These are phyloP conservation scores for Eragrostis tef DNA, from an alignment of 202 grass and related monocot species.

Conservation along the genomic window DNA sequence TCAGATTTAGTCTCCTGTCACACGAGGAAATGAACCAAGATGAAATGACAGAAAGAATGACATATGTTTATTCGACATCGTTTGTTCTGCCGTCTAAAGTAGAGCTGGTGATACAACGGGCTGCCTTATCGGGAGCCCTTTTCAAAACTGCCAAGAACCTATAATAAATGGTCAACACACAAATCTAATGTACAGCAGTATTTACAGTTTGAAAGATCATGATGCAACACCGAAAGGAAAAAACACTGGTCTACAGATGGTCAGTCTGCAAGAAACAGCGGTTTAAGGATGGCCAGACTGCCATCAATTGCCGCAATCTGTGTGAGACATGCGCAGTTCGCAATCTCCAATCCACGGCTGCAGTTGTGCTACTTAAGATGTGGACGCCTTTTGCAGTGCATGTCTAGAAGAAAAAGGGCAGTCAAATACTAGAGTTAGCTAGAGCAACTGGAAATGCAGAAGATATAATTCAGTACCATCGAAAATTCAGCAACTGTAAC, in stretches of 20 bases:
- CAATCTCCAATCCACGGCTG: not conserved
- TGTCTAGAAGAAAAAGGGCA: not conserved
- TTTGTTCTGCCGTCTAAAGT: not conserved
- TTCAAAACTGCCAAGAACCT: not conserved
- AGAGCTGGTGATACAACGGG: not conserved
- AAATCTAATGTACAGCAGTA: constrained; percentile 21
- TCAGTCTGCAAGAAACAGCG: not conserved
- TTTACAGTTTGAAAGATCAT: constrained; percentile 45
- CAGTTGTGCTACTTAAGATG: constrained; percentile 32
- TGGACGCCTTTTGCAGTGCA: not conserved
- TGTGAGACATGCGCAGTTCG: not conserved
- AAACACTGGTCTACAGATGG: constrained; percentile 16
- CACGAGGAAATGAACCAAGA: not conserved
- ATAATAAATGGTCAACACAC: constrained; percentile 9
- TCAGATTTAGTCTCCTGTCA: not conserved
- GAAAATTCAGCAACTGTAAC: too few relatives aligned
- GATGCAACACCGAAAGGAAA: not conserved
- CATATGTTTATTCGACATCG: not conserved
- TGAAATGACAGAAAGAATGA: not conserved
- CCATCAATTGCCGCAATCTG: constrained; percentile 6
- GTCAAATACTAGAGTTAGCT: not conserved
- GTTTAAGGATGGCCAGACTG: not conserved
- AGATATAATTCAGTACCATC: constrained; percentile 19
- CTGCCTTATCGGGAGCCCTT: not conserved
- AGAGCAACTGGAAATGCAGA: constrained; percentile 26